Evolutionary conservation across 164 flowering plant species (phyloP).

Genomic region (Vitis vinifera): ASM3070453v1 NC_081809.1:21500501-21501000

Average conservation of each 20-base stretch:
- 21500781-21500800: constrained; percentile 96
- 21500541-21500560: neutral
- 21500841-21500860: constrained; percentile 51
- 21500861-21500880: neutral
- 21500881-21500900: neutral
- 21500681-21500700: constrained; percentile 65
- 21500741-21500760: constrained; percentile 96
- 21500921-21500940: neutral
- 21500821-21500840: constrained; percentile 99
- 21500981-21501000: too few relatives aligned
- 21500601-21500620: constrained; percentile 4
- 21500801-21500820: constrained; percentile 98
- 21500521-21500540: neutral
- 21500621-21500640: constrained; percentile 63
- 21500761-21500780: constrained; percentile 95
- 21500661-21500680: constrained; percentile 91
- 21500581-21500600: neutral
- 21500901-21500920: neutral
- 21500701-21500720: constrained; percentile 79
- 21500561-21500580: neutral
- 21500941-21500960: neutral
- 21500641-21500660: constrained; percentile 96
- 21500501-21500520: neutral
- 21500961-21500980: neutral
- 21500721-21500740: constrained; percentile 76